Percentiles rank a stretch among this genome's conserved stretches.
Conservation (phyloP, 2,329 filamentous ascomycete species). For the Aspergillus pseudoviridinutans region DNA sequence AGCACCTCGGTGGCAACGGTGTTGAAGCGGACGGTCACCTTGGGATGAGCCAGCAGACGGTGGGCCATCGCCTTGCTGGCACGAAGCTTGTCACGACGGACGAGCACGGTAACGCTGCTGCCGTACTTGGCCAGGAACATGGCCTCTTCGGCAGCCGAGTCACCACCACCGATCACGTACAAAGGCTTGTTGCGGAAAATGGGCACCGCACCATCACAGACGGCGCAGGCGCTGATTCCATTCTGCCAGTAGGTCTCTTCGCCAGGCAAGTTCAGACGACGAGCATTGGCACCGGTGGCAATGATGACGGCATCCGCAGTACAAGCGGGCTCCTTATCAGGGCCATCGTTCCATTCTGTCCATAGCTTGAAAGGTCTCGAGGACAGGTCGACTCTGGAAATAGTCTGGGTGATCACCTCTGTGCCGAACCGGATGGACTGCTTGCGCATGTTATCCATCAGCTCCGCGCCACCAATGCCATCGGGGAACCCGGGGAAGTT, state of each 20-base stretch:
- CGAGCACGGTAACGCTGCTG: slow-evolving; percentile 88
- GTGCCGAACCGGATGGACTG: slow-evolving; percentile 93
- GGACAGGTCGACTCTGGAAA: slow-evolving; percentile 81
- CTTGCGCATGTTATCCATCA: slow-evolving; percentile 94
- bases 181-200: slow-evolving; percentile 97
- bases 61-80: slow-evolving; percentile 91
- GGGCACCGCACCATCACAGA: slow-evolving; percentile 93
- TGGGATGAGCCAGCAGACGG: slow-evolving; percentile 74
- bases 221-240: slow-evolving; percentile 92
- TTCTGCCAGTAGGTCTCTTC: slow-evolving; percentile 98
- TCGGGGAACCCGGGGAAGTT: slow-evolving; percentile 96
- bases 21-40: slow-evolving; percentile 88
- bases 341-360: slow-evolving; percentile 76
- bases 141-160: slow-evolving; percentile 95
- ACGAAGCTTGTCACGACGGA: slow-evolving; percentile 79
- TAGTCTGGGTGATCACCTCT: slow-evolving; percentile 86
- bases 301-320: slow-evolving; percentile 92
- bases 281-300: slow-evolving; percentile 89
- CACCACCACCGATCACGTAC: slow-evolving; percentile 92
- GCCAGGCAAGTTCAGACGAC: slow-evolving; percentile 74
- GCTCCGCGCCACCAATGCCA: slow-evolving; percentile 76
- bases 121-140: slow-evolving; percentile 98
- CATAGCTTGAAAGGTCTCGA: slow-evolving; percentile 86
- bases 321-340: slow-evolving; percentile 65
- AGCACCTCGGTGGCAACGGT: slow-evolving; percentile 75